These are phyloP conservation scores for Pistacia vera DNA, from an alignment of 345 rosid genomes.

Conservation along the genomic window DNA sequence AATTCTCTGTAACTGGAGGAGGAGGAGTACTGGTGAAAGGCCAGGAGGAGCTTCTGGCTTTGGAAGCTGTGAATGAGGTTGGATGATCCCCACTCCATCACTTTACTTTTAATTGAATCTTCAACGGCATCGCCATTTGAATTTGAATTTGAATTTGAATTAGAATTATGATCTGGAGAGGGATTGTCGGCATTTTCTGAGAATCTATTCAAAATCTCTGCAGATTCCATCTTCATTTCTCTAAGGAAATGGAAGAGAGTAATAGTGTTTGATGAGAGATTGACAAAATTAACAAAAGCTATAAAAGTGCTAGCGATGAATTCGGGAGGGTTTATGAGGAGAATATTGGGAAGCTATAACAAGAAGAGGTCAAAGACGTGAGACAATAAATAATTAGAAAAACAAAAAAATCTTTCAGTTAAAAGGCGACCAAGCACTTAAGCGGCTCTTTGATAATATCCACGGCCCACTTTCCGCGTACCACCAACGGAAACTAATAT, in stretches of 20 bases:
- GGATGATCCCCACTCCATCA: conserved; percentile 21
- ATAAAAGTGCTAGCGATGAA: neutral
- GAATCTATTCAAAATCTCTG: neutral
- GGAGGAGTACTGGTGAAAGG: conserved; percentile 4
- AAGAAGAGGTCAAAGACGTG: conserved; percentile 27
- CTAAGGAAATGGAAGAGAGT: neutral
- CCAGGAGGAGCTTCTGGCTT: conserved; percentile 83
- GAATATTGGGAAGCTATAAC: neutral
- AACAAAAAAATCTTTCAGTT: neutral
- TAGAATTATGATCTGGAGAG: neutral
- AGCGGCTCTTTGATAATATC: conserved; percentile 5
- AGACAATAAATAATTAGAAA: neutral
- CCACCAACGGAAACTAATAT: neutral
- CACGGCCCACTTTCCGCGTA: conserved; percentile 9
- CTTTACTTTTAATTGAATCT: conserved; percentile 6
- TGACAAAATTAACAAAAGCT: neutral
- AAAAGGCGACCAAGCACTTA: neutral
- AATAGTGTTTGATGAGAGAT: neutral
- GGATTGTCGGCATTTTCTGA: neutral
- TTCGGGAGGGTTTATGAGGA: conserved; percentile 26
- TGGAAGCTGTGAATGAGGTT: conserved; percentile 71
- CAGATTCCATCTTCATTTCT: neutral
- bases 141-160: conserved; percentile 7
- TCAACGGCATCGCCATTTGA: conserved; percentile 4
- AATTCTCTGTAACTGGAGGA: conserved; percentile 33